These are phyloP conservation scores for Raphanus sativus DNA, from an alignment of 345 rosid species.

Conservation along the genomic window DNA sequence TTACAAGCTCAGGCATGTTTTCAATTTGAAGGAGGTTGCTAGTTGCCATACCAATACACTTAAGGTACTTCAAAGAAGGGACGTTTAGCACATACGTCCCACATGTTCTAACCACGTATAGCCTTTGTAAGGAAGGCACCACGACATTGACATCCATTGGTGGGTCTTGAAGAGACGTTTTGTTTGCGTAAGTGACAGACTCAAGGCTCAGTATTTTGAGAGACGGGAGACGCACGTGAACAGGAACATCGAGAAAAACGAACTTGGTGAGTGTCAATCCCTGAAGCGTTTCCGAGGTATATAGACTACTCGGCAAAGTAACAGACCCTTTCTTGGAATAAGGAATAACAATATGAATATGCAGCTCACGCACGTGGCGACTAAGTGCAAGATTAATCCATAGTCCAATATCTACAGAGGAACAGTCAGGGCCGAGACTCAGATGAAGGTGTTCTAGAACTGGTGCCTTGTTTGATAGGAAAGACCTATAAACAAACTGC, in stretches of 20 bases:
- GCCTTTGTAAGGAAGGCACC: constrained; percentile 6
- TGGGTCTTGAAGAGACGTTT: neutral
- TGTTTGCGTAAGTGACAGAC: neutral
- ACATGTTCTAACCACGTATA: neutral
- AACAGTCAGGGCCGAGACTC: neutral
- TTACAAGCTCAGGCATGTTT: constrained; percentile 1
- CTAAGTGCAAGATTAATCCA: constrained; percentile 19
- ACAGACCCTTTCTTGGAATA: neutral
- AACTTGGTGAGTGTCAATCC: neutral
- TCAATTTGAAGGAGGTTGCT: neutral
- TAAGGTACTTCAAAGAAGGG: constrained; percentile 14
- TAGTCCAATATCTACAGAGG: neutral
- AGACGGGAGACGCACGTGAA: constrained; percentile 7
- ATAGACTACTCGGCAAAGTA: constrained; percentile 10
- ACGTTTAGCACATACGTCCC: neutral
- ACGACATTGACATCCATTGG: neutral
- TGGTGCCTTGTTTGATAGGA: constrained; percentile 15
- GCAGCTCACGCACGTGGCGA: constrained; percentile 5
- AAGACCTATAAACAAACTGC: constrained; percentile 23
- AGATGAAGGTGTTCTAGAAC: neutral
- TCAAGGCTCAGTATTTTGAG: neutral
- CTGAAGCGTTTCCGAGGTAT: constrained; percentile 2
- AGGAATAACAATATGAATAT: neutral
- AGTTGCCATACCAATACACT: neutral
- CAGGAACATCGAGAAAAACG: constrained; percentile 5